Evolutionary conservation across 257 asterid species (phyloP), one percentile per base, ranked within the genome.

Genomic region (Solanum pennellii): DNA sequence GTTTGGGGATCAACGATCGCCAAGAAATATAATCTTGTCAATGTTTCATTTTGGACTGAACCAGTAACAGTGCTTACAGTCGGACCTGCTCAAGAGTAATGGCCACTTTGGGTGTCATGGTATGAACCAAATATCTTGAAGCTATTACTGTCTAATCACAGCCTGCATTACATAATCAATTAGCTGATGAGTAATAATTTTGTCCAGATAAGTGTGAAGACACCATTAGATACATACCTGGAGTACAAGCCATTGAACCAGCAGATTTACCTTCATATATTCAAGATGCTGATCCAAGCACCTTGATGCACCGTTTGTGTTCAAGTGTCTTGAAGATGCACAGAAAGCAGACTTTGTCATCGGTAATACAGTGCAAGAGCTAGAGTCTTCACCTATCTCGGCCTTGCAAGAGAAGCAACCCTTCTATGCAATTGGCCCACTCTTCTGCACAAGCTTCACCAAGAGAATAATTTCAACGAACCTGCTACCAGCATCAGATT

Each of bases 1-100:
- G 68, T 89, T 8, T 94, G 94, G 94, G 87, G 90, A 8, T 88
- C 86, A 75, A 82, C 23, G 14, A 89, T 94, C 16, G 89, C 94
- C 12, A 60, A 44, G 11, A 93, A 93, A 83, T 85, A 94, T 35
- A 83, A 87, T 6, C 83, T 93, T 20, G 89, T 94, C 47, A 88
- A 91, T 45, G 93, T 91, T 18, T 93, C 96, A n/a, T 90, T 93
- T 85, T 94, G 96, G 96, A 93, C 98, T 27, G 91, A 93, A 76
- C 91, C 96, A 16, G 95, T 95, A 4, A 69, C 91, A 20, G 93
- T 90, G 0, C 92, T 90, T 86, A 89, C 94, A 1, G 11, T 87
- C 21, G 90, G 86, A 95, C 66, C 91, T 95, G 21, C 88, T 94
- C 3, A 83, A 89, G 71, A 52, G 85, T 68, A 91, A 92, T 29